These are phyloP conservation scores for Melanomma pulvis-pyrius DNA, from an alignment of 495 filamentous ascomycete genomes.

Conservation along the genomic window DNA sequence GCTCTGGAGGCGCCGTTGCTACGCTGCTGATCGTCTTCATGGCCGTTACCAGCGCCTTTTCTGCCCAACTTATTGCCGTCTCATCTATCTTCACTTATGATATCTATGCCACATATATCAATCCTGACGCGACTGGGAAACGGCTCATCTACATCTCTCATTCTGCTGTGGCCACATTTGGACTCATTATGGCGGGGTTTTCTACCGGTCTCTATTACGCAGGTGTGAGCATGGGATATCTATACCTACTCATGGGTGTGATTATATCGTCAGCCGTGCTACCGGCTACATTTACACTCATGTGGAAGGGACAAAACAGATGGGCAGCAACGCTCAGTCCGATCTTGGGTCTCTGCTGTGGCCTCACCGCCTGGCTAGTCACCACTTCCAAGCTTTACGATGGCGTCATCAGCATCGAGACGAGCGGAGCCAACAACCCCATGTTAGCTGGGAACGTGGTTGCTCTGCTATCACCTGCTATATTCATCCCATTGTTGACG, in stretches of 20 bases:
- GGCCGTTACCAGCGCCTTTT: conserved; percentile 90
- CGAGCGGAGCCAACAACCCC: conserved; percentile 80
- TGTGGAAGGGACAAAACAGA: conserved; percentile 84
- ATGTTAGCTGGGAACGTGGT: conserved; percentile 88
- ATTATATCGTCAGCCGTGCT: conserved; percentile 86
- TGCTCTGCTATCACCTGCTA: conserved; percentile 75
- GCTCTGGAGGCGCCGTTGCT: conserved; percentile 81
- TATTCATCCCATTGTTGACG: conserved; percentile 81
- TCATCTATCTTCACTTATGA: conserved; percentile 94
- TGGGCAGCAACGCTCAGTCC: conserved; percentile 76
- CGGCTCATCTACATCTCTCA: conserved; percentile 87
- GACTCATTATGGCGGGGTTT: conserved; percentile 82
- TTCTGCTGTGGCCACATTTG: conserved; percentile 71
- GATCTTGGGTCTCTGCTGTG: conserved; percentile 72
- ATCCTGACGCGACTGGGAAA: conserved; percentile 63
- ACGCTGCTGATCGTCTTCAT: conserved; percentile 91
- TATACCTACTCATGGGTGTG: conserved; percentile 92
- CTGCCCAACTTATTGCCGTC: conserved; percentile 88
- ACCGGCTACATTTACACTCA: conserved; percentile 76
- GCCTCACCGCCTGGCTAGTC: conserved; percentile 87
- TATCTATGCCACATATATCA: conserved; percentile 65
- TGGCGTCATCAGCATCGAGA: conserved; percentile 70
- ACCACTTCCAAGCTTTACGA: conserved; percentile 79
- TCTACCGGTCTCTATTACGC: conserved; percentile 75
- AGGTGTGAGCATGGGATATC: conserved; percentile 67